A percentile compares a stretch with the other conserved stretches of the same genome.
Evolutionary conservation across 192 early-diverging fungal genomes (phyloP).

Genomic region (Pilaira anomala): DNA sequence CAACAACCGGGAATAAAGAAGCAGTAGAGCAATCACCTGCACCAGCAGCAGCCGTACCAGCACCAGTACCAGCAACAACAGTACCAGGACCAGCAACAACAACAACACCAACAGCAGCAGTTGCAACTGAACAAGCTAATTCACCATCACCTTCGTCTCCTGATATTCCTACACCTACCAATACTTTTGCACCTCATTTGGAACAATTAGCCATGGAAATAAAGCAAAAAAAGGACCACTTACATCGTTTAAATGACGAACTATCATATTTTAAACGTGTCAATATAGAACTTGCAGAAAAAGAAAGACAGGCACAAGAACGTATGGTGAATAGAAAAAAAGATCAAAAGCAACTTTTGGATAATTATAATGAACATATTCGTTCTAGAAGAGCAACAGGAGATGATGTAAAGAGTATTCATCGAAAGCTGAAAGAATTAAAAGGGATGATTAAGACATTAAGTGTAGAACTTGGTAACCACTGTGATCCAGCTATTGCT

Average conservation of each 20-base stretch:
- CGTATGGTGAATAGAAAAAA: slow-evolving; percentile 3
- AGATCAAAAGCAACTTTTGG: slow-evolving; percentile 19
- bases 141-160: not conserved
- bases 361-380: slow-evolving; percentile 33
- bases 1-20: not conserved
- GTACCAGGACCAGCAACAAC: not conserved
- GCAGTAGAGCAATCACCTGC: not conserved
- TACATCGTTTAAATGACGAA: slow-evolving; percentile 4
- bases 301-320: not conserved
- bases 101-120: not conserved
- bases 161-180: not conserved
- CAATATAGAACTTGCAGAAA: not conserved
- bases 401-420: slow-evolving; percentile 43
- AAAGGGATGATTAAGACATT: slow-evolving; percentile 38
- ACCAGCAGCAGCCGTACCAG: not conserved
- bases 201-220: slow-evolving; percentile 1
- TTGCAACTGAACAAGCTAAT: not conserved
- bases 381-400: slow-evolving; percentile 42
- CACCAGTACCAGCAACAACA: not conserved
- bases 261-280: not conserved
- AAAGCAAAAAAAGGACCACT: slow-evolving; percentile 1
- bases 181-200: not conserved
- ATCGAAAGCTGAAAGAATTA: slow-evolving; percentile 33
- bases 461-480: slow-evolving; percentile 27
- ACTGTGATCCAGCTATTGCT: slow-evolving; percentile 27